Percentiles rank a stretch among this genome's conserved stretches.
phyloP scores from a whole-genome alignment of 257 asterid species.

The Haberlea rhodopensis region DNA sequence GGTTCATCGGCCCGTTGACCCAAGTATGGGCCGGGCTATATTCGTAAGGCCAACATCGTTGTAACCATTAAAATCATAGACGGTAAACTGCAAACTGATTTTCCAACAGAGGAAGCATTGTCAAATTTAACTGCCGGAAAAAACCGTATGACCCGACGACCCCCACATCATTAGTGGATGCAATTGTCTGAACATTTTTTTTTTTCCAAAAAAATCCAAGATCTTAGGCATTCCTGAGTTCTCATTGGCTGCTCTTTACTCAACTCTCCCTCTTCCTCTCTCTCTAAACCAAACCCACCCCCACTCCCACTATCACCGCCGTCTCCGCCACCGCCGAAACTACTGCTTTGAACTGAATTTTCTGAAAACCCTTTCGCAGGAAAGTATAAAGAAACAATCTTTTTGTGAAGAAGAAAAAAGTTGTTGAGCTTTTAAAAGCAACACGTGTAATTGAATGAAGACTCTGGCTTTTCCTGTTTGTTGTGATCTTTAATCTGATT shows the following conservation, averaged over 20 bases:
- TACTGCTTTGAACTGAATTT: not conserved
- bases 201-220: conserved; percentile 18
- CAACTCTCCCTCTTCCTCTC: conserved; percentile 19
- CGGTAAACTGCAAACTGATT: not conserved
- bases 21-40: too few species aligned
- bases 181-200: conserved; percentile 20
- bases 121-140: not conserved
- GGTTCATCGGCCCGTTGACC: too few species aligned
- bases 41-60: too few species aligned
- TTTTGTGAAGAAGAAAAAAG: not conserved
- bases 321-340: not conserved
- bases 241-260: conserved; percentile 31
- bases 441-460: not conserved
- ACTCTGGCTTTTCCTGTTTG: not conserved
- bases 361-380: not conserved
- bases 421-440: not conserved
- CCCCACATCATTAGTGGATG: conserved; percentile 11
- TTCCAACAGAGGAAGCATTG: not conserved
- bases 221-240: conserved; percentile 28
- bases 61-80: not conserved
- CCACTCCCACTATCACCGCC: not conserved
- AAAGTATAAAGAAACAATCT: not conserved
- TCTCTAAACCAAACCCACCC: not conserved
- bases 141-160: too few species aligned
- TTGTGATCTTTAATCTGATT: not conserved